Percentiles rank a stretch among this genome's conserved stretches.
Conservation (phyloP, 352 stramenopile genomes). For the Phytopythium cucurbitacearum region DNA sequence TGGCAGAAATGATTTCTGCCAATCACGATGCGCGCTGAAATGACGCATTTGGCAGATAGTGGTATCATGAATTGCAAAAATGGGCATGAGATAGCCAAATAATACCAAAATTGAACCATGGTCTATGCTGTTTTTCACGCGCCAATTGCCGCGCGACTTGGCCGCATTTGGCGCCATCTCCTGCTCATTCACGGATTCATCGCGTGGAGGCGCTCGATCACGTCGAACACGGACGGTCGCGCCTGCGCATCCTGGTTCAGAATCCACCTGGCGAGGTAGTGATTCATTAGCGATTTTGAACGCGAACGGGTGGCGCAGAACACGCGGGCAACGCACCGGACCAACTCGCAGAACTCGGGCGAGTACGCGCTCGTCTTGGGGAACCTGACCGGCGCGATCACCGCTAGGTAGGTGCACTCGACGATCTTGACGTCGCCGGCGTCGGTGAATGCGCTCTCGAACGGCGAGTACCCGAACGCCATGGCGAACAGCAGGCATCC, state of each 20-base stretch:
- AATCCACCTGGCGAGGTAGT: conserved; percentile 48
- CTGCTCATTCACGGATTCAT: conserved; percentile 9
- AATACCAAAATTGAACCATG: not conserved
- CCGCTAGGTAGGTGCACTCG: conserved; percentile 83
- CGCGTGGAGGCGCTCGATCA: conserved; percentile 58
- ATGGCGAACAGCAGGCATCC: conserved; percentile 87
- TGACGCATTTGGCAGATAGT: not conserved
- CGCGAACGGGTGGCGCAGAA: conserved; percentile 1
- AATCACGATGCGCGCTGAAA: not conserved
- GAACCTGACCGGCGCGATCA: conserved; percentile 84
- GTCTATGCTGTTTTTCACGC: not conserved
- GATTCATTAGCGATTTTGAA: conserved; percentile 4
- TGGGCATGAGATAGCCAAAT: not conserved
- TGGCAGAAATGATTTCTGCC: conserved; percentile 3
- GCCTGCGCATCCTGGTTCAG: conserved; percentile 45
- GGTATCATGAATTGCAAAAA: not conserved
- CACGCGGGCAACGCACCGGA: conserved; percentile 32
- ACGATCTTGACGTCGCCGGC: conserved; percentile 57
- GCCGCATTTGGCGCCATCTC: not conserved
- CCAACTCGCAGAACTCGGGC: conserved; percentile 60
- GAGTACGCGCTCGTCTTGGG: conserved; percentile 57
- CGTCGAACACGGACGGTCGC: conserved; percentile 59
- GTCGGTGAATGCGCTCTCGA: conserved; percentile 84
- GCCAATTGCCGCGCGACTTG: conserved; percentile 1
- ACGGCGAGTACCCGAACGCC: conserved; percentile 87